Evolutionary conservation across 352 stramenopile species (phyloP).

Genomic region (Globisporangium recalcitrans): DNA sequence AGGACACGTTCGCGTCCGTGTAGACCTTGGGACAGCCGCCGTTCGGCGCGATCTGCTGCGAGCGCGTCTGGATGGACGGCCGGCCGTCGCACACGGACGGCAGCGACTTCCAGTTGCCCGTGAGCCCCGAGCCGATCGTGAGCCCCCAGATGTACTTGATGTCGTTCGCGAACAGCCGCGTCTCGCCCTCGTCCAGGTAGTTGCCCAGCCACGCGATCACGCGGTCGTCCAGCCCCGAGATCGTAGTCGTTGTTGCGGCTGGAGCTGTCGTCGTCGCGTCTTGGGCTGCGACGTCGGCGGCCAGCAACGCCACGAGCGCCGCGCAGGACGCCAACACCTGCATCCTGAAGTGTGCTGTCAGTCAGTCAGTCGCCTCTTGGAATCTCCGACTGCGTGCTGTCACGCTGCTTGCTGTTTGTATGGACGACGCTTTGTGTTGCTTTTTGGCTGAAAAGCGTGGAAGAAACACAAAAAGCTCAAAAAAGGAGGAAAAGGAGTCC

Average conservation of each 20-base stretch:
- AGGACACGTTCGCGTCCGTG: conserved; percentile 41
- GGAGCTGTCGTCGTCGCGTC: conserved; percentile 5
- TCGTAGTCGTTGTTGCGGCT: neutral
- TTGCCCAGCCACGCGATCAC: conserved; percentile 45
- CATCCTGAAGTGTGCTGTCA: neutral
- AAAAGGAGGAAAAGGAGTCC: no score
- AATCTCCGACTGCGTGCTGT: no score
- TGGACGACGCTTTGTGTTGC: no score
- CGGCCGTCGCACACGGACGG: conserved; percentile 42
- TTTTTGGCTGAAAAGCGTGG: no score
- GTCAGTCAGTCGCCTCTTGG: neutral
- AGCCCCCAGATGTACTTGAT: conserved; percentile 48
- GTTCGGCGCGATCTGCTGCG: conserved; percentile 33
- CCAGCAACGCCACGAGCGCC: neutral
- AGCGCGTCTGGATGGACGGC: conserved; percentile 47
- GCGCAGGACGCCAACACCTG: neutral
- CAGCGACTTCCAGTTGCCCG: conserved; percentile 46
- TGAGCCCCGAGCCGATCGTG: conserved; percentile 43
- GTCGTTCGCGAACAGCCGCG: conserved; percentile 48
- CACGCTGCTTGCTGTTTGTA: no score
- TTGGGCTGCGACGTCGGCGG: neutral
- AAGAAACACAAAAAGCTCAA: no score
- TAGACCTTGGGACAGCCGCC: conserved; percentile 39
- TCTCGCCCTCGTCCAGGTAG: conserved; percentile 51
- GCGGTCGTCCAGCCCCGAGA: conserved; percentile 29